phyloP scores from a whole-genome alignment of 257 asterid species.

The Lithospermum erythrorhizon region DNA sequence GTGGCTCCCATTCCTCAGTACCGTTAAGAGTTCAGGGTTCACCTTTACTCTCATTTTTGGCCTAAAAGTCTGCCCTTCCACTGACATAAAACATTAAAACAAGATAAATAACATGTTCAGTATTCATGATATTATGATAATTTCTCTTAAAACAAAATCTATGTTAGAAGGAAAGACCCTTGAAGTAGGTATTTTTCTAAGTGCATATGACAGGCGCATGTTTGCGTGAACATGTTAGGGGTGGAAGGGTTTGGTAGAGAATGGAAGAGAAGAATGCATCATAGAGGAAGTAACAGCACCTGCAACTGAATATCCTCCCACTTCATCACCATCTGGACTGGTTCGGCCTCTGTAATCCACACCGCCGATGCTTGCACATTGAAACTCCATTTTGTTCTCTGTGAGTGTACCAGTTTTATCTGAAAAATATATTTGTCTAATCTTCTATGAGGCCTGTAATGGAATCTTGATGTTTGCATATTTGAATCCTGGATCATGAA shows the following conservation, averaged over 20 bases:
- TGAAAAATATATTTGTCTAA: conserved; percentile 83
- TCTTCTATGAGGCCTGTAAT: conserved; percentile 93
- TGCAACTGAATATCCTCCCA: conserved; percentile 34
- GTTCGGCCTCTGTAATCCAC: conserved; percentile 40
- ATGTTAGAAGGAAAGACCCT: neutral
- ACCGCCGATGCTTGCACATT: conserved; percentile 85
- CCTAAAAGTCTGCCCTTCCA: conserved; percentile 46
- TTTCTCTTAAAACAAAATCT: neutral
- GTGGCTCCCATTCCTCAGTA: conserved; percentile 35
- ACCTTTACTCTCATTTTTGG: conserved; percentile 76
- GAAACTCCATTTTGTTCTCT: conserved; percentile 99
- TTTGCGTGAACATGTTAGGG: neutral
- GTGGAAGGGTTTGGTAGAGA: neutral
- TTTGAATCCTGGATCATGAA: conserved; percentile 68
- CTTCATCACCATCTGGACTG: conserved; percentile 26
- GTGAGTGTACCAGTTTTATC: conserved; percentile 97
- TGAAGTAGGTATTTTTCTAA: neutral
- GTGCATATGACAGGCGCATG: neutral
- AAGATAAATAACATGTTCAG: conserved; percentile 10
- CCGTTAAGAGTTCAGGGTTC: conserved; percentile 51
- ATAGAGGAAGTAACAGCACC: conserved; percentile 29
- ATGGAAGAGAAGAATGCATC: neutral
- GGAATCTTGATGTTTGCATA: conserved; percentile 89
- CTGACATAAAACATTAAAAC: conserved; percentile 35
- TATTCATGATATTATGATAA: conserved; percentile 3